Evolutionary conservation across 352 stramenopile genomes (phyloP).

Genomic region (Pythium coloratum): DNA sequence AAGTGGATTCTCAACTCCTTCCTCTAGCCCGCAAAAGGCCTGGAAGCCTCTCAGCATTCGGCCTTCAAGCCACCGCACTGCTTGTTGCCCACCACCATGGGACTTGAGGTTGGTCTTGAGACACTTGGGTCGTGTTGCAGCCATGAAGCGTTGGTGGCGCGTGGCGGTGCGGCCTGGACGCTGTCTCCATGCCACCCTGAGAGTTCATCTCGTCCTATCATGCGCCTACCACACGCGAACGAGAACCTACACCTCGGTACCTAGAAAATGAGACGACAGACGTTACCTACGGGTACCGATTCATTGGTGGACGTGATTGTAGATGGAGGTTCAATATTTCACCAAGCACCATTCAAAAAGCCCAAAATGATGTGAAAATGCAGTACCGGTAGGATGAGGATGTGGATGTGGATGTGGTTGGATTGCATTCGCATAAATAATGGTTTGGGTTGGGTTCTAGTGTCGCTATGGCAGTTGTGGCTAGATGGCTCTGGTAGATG

Average conservation of each 20-base stretch:
- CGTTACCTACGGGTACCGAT: neutral
- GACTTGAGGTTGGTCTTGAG: neutral
- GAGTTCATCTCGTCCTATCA: neutral
- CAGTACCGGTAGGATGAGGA: neutral
- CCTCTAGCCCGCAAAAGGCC: too few relatives aligned
- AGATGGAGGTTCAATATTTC: neutral
- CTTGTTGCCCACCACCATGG: neutral
- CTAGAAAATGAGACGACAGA: neutral
- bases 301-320: neutral
- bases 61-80: neutral
- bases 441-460: neutral
- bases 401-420: neutral
- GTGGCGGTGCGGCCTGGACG: neutral
- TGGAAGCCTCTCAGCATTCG: too few relatives aligned
- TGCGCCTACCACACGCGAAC: neutral
- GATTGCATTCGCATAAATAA: constrained; percentile 3
- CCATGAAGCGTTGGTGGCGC: neutral
- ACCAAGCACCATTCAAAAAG: neutral
- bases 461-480: neutral
- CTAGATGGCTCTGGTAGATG: constrained; percentile 5
- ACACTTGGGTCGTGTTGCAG: neutral
- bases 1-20: too few relatives aligned
- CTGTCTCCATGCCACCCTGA: neutral
- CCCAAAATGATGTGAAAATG: too few relatives aligned
- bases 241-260: neutral